Base-by-base conservation (phyloP, 345 rosid genomes). In the Syzygium oleosum region DNA sequence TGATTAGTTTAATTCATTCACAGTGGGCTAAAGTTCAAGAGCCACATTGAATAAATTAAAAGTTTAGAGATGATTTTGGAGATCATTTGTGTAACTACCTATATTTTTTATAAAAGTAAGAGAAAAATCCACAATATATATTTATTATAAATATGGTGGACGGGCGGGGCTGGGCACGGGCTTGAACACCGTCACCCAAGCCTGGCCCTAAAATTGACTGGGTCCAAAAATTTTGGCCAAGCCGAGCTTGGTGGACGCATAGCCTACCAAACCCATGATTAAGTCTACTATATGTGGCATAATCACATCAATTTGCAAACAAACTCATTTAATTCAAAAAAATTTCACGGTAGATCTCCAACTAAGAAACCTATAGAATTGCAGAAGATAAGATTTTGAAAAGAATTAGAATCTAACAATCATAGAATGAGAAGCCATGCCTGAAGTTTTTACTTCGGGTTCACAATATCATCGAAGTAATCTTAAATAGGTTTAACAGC, bases 21-120 rank as follows among this genome's bases (percentile, higher is more conserved):
- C 4, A 73, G 38, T 73, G 11, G 0, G 15, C 1, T 19, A 38
- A 73, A 73, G 14, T 73, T 38, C 0, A 73, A 2, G 0, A 16
- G 17, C 0, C 1, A 1, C 0, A 0, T 68, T 68, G 3, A 65
- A 65, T 9, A 68, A 17, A 2, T 68, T 17, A 17, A 73, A 34
- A 73, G 0, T 19, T 73, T 4, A 0, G 41, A 2, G 1, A 19
- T 54, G 25, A 19, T 21, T 54, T 54, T 1, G 3, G 0, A 1
- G 6, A 34, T 3, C 21, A 9, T 68, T 4, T 68, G 19, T 34
- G 11, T 31, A 0, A 68, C 9, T 0, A 0, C 10, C n/a, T 10
- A 58, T 55, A 55, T 21, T 55, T 55, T 8, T 21, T 11, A 55
- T 21, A 52, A 2, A 31, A 65, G 78, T 8, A 16, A 65, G 43